Conservation (phyloP, 1,139 yeast species). For the Spathaspora sp. region DNA sequence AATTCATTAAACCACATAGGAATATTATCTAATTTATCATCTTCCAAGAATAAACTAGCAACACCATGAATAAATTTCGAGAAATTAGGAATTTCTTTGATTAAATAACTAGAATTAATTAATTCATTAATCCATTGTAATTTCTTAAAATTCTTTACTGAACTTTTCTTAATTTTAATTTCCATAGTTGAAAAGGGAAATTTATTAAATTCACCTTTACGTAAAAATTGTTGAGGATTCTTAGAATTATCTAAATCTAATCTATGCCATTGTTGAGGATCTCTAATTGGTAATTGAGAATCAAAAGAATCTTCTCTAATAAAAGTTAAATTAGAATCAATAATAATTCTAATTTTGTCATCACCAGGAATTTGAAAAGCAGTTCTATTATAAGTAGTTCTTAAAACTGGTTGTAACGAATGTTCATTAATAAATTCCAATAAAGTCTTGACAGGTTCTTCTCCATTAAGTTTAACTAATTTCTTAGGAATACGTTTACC, state of each 20-base stretch:
- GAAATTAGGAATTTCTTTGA: conserved; percentile 87
- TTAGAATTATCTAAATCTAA: conserved; percentile 78
- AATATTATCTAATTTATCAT: conserved; percentile 82
- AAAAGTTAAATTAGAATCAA: conserved; percentile 84
- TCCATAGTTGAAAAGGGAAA: conserved; percentile 95
- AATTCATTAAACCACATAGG: conserved; percentile 96
- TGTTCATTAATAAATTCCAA: conserved; percentile 63
- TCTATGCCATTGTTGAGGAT: conserved; percentile 89
- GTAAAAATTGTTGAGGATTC: conserved; percentile 68
- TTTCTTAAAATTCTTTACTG: conserved; percentile 36
- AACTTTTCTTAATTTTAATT: conserved; percentile 65
- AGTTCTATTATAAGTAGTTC: conserved; percentile 86
- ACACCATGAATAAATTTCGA: conserved; percentile 90
- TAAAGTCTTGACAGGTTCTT: conserved; percentile 40
- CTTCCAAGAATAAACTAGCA: conserved; percentile 83
- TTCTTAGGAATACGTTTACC: conserved; percentile 32
- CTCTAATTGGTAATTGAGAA: conserved; percentile 80
- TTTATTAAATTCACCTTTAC: conserved; percentile 82
- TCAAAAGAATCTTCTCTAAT: conserved; percentile 92
- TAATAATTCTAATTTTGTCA: conserved; percentile 82
- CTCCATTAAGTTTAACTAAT: conserved; percentile 25
- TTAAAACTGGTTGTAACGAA: conserved; percentile 77
- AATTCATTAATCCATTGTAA: conserved; percentile 87
- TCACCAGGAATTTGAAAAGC: conserved; percentile 99
- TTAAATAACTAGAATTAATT: conserved; percentile 70